A percentile compares a stretch with the other conserved stretches of the same genome.
These are phyloP conservation scores for Lactarius tabidus DNA, from an alignment of 768 basidiomycete genomes.

Conservation along the genomic window DNA sequence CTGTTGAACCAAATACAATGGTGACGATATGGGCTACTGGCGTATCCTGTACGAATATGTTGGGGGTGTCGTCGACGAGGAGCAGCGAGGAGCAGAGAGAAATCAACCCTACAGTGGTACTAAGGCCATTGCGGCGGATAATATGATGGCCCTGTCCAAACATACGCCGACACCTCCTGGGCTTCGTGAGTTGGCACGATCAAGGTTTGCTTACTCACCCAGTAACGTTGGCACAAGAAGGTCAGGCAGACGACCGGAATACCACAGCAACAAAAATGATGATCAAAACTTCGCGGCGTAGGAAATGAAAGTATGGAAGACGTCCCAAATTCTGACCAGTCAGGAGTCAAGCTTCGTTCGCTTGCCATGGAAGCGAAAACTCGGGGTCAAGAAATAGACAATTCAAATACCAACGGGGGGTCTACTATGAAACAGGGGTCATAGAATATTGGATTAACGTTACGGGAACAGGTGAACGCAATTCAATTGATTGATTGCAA, in stretches of 20 bases:
- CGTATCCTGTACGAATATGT: neutral
- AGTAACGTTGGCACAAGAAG: neutral
- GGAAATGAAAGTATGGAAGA: neutral
- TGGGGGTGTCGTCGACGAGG: neutral
- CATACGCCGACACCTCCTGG: neutral
- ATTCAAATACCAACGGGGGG: neutral
- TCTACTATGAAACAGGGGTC: constrained; percentile 3
- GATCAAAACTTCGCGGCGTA: neutral
- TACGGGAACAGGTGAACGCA: neutral
- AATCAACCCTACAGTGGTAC: neutral
- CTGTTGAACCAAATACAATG: neutral
- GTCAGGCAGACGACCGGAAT: neutral
- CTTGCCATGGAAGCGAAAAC: neutral
- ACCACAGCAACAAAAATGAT: neutral
- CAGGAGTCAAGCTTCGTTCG: neutral
- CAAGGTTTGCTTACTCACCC: neutral
- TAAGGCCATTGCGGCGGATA: neutral
- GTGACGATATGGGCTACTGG: neutral
- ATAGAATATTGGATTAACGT: neutral
- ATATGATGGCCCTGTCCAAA: neutral
- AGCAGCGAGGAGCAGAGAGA: neutral
- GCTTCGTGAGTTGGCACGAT: neutral
- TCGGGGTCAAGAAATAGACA: neutral
- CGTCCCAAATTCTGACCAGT: neutral
- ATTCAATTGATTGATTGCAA: neutral